Evolutionary conservation across 2,329 filamentous ascomycete genomes (phyloP).

Genomic region (Aspergillaceae sp.): DNA sequence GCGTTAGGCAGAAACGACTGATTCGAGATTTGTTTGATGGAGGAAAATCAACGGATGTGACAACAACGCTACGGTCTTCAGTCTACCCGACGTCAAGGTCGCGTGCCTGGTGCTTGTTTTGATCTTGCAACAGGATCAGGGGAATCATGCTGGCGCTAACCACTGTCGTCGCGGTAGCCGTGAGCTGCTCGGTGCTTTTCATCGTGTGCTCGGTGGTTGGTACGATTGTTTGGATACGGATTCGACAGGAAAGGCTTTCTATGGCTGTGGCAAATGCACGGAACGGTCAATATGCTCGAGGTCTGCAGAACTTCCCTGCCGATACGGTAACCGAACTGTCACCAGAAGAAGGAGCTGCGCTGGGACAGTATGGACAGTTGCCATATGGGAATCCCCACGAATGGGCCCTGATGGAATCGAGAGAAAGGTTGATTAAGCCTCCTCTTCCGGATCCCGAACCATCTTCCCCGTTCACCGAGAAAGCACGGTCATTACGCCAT

Average conservation of each 20-base stretch:
- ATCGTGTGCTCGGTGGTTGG: conserved; percentile 24
- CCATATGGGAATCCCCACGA: conserved; percentile 27
- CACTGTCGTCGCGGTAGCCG: conserved; percentile 27
- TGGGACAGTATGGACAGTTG: conserved; percentile 26
- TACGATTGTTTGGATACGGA: conserved; percentile 27
- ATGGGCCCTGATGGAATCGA: conserved; percentile 27
- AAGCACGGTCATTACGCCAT: conserved; percentile 23
- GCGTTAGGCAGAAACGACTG: too few relatives aligned
- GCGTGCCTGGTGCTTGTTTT: background rate
- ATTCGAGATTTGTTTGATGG: too few relatives aligned
- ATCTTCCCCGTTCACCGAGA: conserved; percentile 16
- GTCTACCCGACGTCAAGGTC: background rate
- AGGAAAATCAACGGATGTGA: background rate
- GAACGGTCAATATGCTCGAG: conserved; percentile 12
- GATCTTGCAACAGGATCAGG: background rate
- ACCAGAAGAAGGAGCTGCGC: conserved; percentile 22
- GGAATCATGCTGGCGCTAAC: conserved; percentile 25
- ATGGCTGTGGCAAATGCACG: conserved; percentile 17
- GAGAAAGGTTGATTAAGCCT: conserved; percentile 19
- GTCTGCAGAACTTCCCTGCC: conserved; percentile 14
- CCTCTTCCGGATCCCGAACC: conserved; percentile 13
- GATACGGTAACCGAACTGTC: conserved; percentile 26
- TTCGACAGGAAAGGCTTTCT: conserved; percentile 26
- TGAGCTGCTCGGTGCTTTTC: conserved; percentile 25
- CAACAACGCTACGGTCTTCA: background rate